These are phyloP conservation scores for Fraxinus anomala DNA, from an alignment of 257 asterid genomes.

Conservation along the genomic window DNA sequence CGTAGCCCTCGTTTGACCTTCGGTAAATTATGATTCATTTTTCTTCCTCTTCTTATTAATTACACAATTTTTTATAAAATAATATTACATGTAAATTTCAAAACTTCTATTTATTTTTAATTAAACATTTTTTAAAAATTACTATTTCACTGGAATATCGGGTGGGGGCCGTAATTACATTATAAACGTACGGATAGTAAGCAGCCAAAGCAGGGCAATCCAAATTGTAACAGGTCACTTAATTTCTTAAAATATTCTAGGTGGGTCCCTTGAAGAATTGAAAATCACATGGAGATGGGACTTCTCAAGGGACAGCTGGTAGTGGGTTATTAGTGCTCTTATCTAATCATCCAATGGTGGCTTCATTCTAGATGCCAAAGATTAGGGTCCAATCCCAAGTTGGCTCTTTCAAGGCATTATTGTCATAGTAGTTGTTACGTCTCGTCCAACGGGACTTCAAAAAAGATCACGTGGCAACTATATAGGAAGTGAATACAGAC, in stretches of 20 bases:
- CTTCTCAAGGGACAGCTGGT: slow-evolving; percentile 2
- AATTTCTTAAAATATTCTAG: background rate
- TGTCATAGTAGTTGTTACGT: no score
- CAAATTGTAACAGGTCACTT: background rate
- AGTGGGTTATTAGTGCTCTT: slow-evolving; percentile 46
- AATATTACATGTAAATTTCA: no score
- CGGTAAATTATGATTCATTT: no score
- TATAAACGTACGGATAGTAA: slow-evolving; percentile 48
- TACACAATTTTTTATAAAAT: no score
- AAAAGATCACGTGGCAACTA: no score
- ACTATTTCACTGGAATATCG: no score
- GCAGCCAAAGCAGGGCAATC: slow-evolving; percentile 27
- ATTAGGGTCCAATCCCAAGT: slow-evolving; percentile 23
- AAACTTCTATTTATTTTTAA: no score
- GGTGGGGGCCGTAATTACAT: no score
- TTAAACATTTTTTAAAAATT: no score
- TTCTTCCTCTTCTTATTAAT: no score
- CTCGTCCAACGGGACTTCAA: no score
- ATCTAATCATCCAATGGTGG: slow-evolving; percentile 27
- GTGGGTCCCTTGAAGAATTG: background rate
- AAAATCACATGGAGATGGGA: background rate
- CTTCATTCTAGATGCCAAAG: slow-evolving; percentile 21
- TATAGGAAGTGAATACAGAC: no score
- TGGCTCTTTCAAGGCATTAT: background rate
- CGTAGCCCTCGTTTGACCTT: background rate